A percentile compares a stretch with the other conserved stretches of the same genome.
Conservation (phyloP, 441 rosid species). For the Metrosideros polymorpha region DNA sequence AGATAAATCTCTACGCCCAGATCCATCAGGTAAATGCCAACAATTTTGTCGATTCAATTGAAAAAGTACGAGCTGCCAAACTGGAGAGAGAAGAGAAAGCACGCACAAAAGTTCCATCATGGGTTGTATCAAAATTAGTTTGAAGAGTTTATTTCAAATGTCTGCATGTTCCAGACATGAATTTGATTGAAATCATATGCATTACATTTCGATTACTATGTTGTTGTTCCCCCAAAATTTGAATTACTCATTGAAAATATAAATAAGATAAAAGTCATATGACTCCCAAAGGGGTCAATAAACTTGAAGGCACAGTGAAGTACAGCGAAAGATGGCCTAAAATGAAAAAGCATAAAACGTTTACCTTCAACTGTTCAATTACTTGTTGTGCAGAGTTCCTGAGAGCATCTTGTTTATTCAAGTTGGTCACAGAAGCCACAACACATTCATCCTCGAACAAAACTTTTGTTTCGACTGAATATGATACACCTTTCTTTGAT, state of each 20-base stretch:
- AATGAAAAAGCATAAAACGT: neutral
- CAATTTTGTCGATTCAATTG: neutral
- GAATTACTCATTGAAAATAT: neutral
- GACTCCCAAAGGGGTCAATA: slow-evolving; percentile 3
- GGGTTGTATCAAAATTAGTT: neutral
- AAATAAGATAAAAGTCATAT: neutral
- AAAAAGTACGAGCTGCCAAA: neutral
- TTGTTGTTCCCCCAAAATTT: neutral
- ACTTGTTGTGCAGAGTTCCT: slow-evolving; percentile 52
- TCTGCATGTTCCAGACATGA: neutral
- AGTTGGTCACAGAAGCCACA: slow-evolving; percentile 34
- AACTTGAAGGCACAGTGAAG: neutral
- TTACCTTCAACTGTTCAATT: slow-evolving; percentile 59
- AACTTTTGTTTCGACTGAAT: slow-evolving; percentile 46
- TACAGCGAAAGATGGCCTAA: neutral
- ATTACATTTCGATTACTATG: neutral
- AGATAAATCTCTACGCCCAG: neutral
- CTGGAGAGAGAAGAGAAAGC: neutral
- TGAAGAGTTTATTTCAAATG: neutral
- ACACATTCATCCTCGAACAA: slow-evolving; percentile 22
- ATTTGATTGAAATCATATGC: neutral
- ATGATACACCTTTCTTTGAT: slow-evolving; percentile 28
- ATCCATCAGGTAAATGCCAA: neutral
- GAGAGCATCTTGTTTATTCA: slow-evolving; percentile 52
- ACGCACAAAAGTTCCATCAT: neutral